These are phyloP conservation scores for Aspergillus fischeri DNA, from an alignment of 2,329 filamentous ascomycete genomes.

Conservation along the genomic window DNA sequence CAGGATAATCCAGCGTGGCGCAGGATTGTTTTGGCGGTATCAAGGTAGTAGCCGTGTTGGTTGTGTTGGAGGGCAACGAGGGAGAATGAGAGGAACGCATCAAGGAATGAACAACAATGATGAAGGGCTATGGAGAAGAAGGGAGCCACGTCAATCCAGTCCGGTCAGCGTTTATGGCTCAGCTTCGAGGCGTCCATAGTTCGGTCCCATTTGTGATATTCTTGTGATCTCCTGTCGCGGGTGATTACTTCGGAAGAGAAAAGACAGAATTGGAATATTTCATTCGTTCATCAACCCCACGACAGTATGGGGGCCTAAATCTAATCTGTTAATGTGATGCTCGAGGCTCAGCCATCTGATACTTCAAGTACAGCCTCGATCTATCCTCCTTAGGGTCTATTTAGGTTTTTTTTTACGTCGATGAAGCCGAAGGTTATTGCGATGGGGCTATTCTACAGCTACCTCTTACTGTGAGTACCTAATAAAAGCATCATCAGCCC, in stretches of 20 bases:
- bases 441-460: neutral
- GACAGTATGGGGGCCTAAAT: neutral
- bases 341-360: neutral
- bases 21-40: slow-evolving; percentile 1
- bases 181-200: neutral
- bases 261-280: neutral
- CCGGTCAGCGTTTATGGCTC: neutral
- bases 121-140: neutral
- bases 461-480: neutral
- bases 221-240: neutral
- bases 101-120: neutral
- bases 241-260: neutral
- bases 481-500: neutral
- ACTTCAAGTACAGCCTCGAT: neutral
- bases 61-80: slow-evolving; percentile 12
- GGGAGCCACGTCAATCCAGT: neutral
- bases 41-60: neutral
- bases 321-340: neutral
- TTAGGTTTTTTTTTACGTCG: neutral
- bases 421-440: neutral
- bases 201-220: neutral
- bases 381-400: neutral
- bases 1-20: slow-evolving; percentile 4
- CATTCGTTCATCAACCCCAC: neutral
- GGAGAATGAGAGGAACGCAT: slow-evolving; percentile 7